Conservation (phyloP, 2,329 filamentous ascomycete species). For the Coniochaeta sp. region DNA sequence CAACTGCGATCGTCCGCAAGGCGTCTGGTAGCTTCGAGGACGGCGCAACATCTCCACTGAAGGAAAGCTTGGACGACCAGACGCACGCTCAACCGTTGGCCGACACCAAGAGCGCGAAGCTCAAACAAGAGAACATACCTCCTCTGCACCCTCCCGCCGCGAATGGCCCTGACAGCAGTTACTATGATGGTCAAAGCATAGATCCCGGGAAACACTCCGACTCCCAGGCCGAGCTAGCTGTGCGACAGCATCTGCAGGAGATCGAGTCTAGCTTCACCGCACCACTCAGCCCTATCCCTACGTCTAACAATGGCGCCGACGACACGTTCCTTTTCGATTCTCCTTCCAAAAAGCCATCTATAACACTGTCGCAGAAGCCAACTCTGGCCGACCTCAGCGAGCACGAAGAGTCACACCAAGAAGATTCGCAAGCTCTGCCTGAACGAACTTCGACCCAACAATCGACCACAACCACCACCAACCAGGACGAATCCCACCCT, state of each 20-base stretch:
- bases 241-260: conserved; percentile 51
- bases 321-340: conserved; percentile 54
- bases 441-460: not conserved
- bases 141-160: conserved; percentile 15
- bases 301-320: conserved; percentile 40
- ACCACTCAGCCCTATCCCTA: conserved; percentile 47
- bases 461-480: not conserved
- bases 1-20: conserved; percentile 11
- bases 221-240: conserved; percentile 43
- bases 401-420: conserved; percentile 1
- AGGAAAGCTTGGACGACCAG: conserved; percentile 10
- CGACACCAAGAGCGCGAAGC: conserved; percentile 7
- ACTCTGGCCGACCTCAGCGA: not conserved
- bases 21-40: conserved; percentile 10
- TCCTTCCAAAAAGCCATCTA: conserved; percentile 20
- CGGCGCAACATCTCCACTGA: conserved; percentile 9
- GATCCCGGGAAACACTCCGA: conserved; percentile 32
- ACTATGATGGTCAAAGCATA: conserved; percentile 28
- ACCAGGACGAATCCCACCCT: conserved; percentile 7
- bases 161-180: conserved; percentile 28
- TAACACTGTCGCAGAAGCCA: not conserved
- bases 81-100: conserved; percentile 5
- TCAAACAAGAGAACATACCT: conserved; percentile 15
- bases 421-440: not conserved
- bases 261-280: conserved; percentile 60